A percentile compares a stretch with the other conserved stretches of the same genome.
phyloP scores from a whole-genome alignment of 495 filamentous ascomycete species.

The Xylaria longipes region DNA sequence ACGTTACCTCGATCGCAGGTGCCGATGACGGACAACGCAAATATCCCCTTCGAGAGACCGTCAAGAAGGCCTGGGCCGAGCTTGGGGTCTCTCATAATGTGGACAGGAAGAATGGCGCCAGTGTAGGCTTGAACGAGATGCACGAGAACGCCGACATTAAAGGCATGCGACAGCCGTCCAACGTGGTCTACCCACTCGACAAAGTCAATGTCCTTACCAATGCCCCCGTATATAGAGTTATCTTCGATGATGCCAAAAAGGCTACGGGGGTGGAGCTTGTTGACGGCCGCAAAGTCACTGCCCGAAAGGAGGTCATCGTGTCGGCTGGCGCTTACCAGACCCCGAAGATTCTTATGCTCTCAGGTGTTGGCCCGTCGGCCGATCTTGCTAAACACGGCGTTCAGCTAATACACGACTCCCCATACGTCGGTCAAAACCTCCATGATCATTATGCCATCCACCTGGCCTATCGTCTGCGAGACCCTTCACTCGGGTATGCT shows the following conservation, averaged over 20 bases:
- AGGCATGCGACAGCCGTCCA: constrained; percentile 45
- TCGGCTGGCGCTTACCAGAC: constrained; percentile 59
- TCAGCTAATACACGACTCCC: constrained; percentile 49
- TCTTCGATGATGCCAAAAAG: constrained; percentile 33
- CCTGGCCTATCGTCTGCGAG: constrained; percentile 38
- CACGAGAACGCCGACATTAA: constrained; percentile 46
- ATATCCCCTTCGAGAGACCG: constrained; percentile 38
- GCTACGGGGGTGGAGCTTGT: constrained; percentile 39
- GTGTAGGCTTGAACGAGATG: constrained; percentile 40
- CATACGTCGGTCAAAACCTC: constrained; percentile 60
- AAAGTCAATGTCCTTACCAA: constrained; percentile 40
- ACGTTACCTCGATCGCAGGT: constrained; percentile 31
- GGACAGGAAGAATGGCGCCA: constrained; percentile 41
- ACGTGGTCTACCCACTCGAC: constrained; percentile 40
- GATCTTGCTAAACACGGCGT: constrained; percentile 56
- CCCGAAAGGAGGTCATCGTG: constrained; percentile 56
- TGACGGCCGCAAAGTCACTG: constrained; percentile 34
- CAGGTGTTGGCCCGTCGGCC: constrained; percentile 59
- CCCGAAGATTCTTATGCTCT: constrained; percentile 64
- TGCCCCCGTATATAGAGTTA: constrained; percentile 36
- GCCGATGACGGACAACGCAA: constrained; percentile 33
- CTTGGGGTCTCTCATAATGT: constrained; percentile 36
- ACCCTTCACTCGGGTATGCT: constrained; percentile 45
- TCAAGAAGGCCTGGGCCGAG: constrained; percentile 34
- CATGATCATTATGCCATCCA: constrained; percentile 52